Base-by-base conservation (phyloP, 78 protist species). In the Dictyostelium intermedium region DNA sequence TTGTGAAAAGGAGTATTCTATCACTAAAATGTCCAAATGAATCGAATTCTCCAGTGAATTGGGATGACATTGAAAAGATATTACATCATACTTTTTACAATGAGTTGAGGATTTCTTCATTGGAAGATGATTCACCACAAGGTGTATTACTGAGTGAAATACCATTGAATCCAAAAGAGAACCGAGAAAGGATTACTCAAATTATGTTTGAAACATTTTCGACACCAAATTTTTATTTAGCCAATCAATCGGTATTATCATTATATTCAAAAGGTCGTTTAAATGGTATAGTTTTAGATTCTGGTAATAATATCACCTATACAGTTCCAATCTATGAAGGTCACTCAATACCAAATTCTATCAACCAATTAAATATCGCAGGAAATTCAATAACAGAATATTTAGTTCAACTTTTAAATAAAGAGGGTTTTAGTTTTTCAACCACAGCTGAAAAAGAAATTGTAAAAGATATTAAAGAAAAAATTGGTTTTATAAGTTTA, bases 141-240 rank as follows among this genome's bases (percentile, higher is more conserved):
- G 96, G 98, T 41, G 98, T 99, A 7, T 95, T 99, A 11, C 87
- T 98, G 18, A 98, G 99, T 5, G 99, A 99, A 91, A 93, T 99
- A 10, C 98, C 99, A 32, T 93, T 97, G 63, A 99, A 98, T 92
- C 98, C 99, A 14, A 96, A 83, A 82, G 95, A 85, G 34, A 99
- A 99, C 96, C 81, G 98, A 70, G 99, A 99, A 93, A 91, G 89
- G 91, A 96, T 97, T 93, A 47, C 96, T 66, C 82, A 98, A 91
- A 86, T 99, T 95, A 83, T 99, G 97, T 99, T 99, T 81, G 99
- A 99, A 87, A 92, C 99, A n/a, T 98, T 98, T 98, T 91, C 96
- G 76, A 76, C 82, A 37, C 99, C 98, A 6, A 98, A 97, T 23
- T 27, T 97, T 23, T 96, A 70, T 77, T 25, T 98, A 8, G 34